Evolutionary conservation across 2,329 filamentous ascomycete species (phyloP).

Genomic region (Neonectria magnoliae): DNA sequence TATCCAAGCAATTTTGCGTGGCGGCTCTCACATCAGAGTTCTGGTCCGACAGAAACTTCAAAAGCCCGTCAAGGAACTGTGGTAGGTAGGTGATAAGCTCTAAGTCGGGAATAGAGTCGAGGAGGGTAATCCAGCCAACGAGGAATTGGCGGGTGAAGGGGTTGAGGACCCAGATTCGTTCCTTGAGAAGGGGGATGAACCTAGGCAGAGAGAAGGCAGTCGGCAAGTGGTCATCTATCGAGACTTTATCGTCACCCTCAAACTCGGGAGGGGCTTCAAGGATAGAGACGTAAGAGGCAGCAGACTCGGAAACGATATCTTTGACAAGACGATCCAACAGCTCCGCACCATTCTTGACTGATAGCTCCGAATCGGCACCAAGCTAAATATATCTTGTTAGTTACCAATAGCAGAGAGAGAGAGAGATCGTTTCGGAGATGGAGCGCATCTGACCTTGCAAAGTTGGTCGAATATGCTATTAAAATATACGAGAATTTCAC

Average conservation of each 20-base stretch:
- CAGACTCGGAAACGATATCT: slow-evolving; percentile 95
- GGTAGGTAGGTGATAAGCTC: slow-evolving; percentile 94
- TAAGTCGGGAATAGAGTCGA: slow-evolving; percentile 96
- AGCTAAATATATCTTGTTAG: slow-evolving; percentile 69
- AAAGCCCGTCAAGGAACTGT: slow-evolving; percentile 87
- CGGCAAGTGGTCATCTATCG: slow-evolving; percentile 65
- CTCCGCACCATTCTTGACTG: slow-evolving; percentile 97
- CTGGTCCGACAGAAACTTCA: slow-evolving; percentile 91
- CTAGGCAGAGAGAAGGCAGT: slow-evolving; percentile 91
- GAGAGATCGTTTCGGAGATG: not conserved
- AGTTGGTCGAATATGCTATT: slow-evolving; percentile 98
- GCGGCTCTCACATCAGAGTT: slow-evolving; percentile 95
- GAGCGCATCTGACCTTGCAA: slow-evolving; percentile 75
- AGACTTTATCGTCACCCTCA: slow-evolving; percentile 57
- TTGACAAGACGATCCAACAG: slow-evolving; percentile 94
- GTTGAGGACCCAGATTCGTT: slow-evolving; percentile 93
- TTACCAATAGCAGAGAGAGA: not conserved
- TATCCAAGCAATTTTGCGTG: slow-evolving; percentile 87
- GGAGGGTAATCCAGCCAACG: slow-evolving; percentile 92
- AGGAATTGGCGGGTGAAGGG: slow-evolving; percentile 95
- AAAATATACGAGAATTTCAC: slow-evolving; percentile 96
- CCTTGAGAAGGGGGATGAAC: slow-evolving; percentile 93
- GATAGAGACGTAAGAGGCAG: slow-evolving; percentile 92
- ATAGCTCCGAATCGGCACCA: slow-evolving; percentile 93
- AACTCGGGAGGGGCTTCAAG: slow-evolving; percentile 68